Percentiles rank a stretch among this genome's conserved stretches.
phyloP scores from a whole-genome alignment of 148 eudicot genomes.

The Spergularia marina region DNA sequence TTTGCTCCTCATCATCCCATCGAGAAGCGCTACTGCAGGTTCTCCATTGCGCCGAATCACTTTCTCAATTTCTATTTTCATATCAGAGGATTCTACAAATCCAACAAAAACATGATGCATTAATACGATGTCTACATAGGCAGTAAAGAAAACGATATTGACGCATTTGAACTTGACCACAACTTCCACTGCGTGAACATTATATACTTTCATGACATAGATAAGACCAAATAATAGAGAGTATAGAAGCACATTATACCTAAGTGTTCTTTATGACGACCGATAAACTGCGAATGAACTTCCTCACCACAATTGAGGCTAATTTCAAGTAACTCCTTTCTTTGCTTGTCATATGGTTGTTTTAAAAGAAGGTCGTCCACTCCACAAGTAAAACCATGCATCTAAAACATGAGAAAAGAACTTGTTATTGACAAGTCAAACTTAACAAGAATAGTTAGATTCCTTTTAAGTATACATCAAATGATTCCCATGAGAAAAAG shows the following conservation, averaged over 20 bases:
- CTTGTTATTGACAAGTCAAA: background rate
- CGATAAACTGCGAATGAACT: constrained; percentile 59
- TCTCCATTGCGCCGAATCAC: constrained; percentile 63
- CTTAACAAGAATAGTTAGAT: background rate
- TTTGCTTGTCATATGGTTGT: constrained; percentile 50
- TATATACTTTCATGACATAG: background rate
- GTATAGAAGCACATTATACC: constrained; percentile 22
- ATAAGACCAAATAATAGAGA: background rate
- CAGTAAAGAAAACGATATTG: background rate
- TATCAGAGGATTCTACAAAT: constrained; percentile 46
- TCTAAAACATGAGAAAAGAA: constrained; percentile 38
- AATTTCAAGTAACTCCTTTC: constrained; percentile 67
- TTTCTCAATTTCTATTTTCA: constrained; percentile 83
- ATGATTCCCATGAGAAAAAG: background rate
- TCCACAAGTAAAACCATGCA: constrained; percentile 96
- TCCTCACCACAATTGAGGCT: constrained; percentile 73
- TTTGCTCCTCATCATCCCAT: constrained; percentile 83
- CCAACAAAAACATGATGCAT: background rate
- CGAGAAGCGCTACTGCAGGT: constrained; percentile 66
- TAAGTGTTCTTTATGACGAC: constrained; percentile 24
- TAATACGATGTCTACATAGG: background rate
- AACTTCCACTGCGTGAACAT: background rate
- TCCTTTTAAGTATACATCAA: background rate
- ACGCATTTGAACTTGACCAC: constrained; percentile 1
- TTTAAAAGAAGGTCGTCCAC: constrained; percentile 79